Base-by-base conservation (phyloP, 2,329 filamentous ascomycete species). In the Aspergillus pseudonomiae region DNA sequence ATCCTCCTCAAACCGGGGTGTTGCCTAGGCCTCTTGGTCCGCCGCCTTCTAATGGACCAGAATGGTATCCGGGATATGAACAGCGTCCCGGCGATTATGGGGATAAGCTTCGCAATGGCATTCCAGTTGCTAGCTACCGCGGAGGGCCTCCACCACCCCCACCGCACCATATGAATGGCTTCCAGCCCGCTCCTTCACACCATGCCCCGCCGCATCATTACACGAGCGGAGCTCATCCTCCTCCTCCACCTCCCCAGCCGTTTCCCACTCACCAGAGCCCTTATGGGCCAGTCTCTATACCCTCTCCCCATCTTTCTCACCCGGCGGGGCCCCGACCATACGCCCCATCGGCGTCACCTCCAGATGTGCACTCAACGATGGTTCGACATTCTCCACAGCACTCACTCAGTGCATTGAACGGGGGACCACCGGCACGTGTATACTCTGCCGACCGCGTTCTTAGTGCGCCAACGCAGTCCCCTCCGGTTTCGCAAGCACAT, bases 131-230 rank as follows among this genome's bases (percentile, higher is more conserved):
- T 60, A 66, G 67, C 52, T 76, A 73, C 61, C 68, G 70, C 41
- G 60, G 63, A 32, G 67, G 80, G 7, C 77, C 81, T 6, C 71
- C 79, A 79, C 70, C 86, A 82, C 82, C 83, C 24, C 80, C 81
- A 16, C 76, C 83, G 24, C 82, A 83, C 39, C 83, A 83, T 43
- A 80, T 85, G 53, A 88, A 86, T 69, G 83, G 84, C 41, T 84
- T 75, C 62, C 70, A 71, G 41, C 70, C 75, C 45, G 52, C 57
- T 12, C 69, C 75, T 24, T 61, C 73, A n/a, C 75, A 74, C 46
- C 76, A 74, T 36, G 70, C 71, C 48, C 67, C 72, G 36, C 72
- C 73, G 45, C 68, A 74, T 14, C 74, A 75, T 62, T 77, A 75
- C 60, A 54, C 74, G 24, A 74, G 71, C 57, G 73, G 75, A 6